Evolutionary conservation across 371 early-diverging fungal genomes (phyloP).

Genomic region (Mortierella polycephala): DNA sequence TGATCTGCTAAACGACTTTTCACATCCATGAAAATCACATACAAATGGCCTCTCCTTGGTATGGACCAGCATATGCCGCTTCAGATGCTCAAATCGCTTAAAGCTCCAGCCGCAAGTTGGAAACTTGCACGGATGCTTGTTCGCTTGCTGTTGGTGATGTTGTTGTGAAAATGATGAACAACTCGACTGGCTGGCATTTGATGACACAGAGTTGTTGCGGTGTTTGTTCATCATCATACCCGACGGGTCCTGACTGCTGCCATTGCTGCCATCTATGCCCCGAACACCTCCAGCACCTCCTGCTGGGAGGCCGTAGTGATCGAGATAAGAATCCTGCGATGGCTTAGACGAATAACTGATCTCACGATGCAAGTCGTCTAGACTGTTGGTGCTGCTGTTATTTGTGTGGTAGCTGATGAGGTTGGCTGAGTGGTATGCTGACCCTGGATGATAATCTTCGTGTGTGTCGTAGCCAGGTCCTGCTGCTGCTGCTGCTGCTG

Average conservation of each 20-base stretch:
- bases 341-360: slow-evolving; percentile 19
- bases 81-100: slow-evolving; percentile 87
- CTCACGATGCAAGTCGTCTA: slow-evolving; percentile 17
- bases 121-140: slow-evolving; percentile 52
- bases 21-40: slow-evolving; percentile 74
- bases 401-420: slow-evolving; percentile 13
- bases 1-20: slow-evolving; percentile 80
- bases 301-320: background rate
- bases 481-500: background rate
- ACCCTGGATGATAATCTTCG: slow-evolving; percentile 34
- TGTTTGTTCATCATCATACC: slow-evolving; percentile 18
- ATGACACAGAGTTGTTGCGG: slow-evolving; percentile 45
- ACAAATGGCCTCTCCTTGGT: slow-evolving; percentile 74
- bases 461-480: slow-evolving; percentile 6
- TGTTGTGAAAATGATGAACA: slow-evolving; percentile 19
- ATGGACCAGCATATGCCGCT: slow-evolving; percentile 81
- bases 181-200: slow-evolving; percentile 37
- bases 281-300: background rate
- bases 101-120: slow-evolving; percentile 56
- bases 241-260: background rate
- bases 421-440: slow-evolving; percentile 22
- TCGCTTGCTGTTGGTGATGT: slow-evolving; percentile 6
- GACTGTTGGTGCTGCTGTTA: slow-evolving; percentile 17
- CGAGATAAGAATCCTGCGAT: slow-evolving; percentile 7
- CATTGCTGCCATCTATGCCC: background rate